These are phyloP conservation scores for Wickerhamiella pararugosa DNA, from an alignment of 1,139 yeast genomes.

Conservation along the genomic window DNA sequence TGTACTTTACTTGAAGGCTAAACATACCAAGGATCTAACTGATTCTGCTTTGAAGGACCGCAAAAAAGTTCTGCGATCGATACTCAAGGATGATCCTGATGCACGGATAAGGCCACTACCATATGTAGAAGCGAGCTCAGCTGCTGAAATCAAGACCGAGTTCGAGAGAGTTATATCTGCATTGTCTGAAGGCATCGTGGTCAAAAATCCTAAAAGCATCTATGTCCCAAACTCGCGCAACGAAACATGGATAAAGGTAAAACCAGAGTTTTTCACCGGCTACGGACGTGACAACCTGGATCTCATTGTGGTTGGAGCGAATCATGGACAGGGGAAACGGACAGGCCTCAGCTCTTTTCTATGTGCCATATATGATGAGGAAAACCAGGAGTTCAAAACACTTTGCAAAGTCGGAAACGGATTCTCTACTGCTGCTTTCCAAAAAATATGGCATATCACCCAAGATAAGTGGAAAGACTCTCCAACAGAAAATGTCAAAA, in stretches of 20 bases:
- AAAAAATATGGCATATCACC: conserved; percentile 42
- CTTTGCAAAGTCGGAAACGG: conserved; percentile 83
- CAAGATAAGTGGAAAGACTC: conserved; percentile 44
- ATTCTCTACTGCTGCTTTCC: conserved; percentile 47
- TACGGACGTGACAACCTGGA: conserved; percentile 77
- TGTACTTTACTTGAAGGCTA: conserved; percentile 50
- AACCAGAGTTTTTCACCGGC: conserved; percentile 78
- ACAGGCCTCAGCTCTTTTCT: conserved; percentile 40
- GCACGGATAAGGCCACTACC: conserved; percentile 39
- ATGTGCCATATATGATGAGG: conserved; percentile 46
- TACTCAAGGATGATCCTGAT: conserved; percentile 35
- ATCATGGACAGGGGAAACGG: conserved; percentile 44
- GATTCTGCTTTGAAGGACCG: conserved; percentile 41
- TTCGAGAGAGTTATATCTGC: conserved; percentile 43
- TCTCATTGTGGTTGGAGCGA: conserved; percentile 61
- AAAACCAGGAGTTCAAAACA: conserved; percentile 34
- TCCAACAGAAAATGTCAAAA: conserved; percentile 19
- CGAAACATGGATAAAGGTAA: conserved; percentile 66
- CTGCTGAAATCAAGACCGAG: conserved; percentile 39
- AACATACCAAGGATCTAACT: conserved; percentile 30
- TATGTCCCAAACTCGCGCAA: conserved; percentile 49
- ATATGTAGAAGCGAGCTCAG: conserved; percentile 30
- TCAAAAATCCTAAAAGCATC: conserved; percentile 47
- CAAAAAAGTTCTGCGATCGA: conserved; percentile 34
- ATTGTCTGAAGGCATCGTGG: conserved; percentile 65